A percentile compares a stretch with the other conserved stretches of the same genome.
Conservation (phyloP, 1,284 basidiomycete species). For the Naganishia liquefaciens region DNA sequence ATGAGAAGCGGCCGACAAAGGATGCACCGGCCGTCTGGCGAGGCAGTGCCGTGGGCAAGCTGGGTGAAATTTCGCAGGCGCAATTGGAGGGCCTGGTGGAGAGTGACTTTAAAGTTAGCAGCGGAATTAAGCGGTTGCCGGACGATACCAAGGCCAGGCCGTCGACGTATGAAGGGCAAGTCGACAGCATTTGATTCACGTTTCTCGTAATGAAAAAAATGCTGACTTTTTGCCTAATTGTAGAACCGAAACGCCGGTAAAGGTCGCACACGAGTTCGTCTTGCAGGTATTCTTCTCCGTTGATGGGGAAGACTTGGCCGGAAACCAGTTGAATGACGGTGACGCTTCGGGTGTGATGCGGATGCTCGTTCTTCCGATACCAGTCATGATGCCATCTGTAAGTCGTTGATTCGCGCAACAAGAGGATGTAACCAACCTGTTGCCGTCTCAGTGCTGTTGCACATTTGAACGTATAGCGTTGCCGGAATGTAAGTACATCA, state of each 20-base stretch:
- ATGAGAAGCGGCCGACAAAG: conserved; percentile 38
- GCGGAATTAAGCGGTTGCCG: conserved; percentile 47
- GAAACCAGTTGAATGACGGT: conserved; percentile 27
- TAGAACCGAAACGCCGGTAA: conserved; percentile 50
- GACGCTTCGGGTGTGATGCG: conserved; percentile 43
- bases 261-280: conserved; percentile 46
- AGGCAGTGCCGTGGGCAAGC: conserved; percentile 36
- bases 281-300: conserved; percentile 52
- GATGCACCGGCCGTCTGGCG: conserved; percentile 45
- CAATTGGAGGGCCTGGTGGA: conserved; percentile 15
- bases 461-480: conserved; percentile 34
- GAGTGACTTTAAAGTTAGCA: conserved; percentile 34
- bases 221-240: neutral
- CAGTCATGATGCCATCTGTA: conserved; percentile 46
- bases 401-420: conserved; percentile 23
- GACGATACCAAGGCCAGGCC: conserved; percentile 52
- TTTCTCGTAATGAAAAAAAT: neutral
- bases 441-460: conserved; percentile 19
- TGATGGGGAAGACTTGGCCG: conserved; percentile 41
- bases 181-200: neutral
- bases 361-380: conserved; percentile 45
- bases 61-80: conserved; percentile 5
- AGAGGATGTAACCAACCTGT: neutral
- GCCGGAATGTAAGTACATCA: conserved; percentile 31
- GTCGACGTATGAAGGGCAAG: conserved; percentile 49